phyloP scores from a whole-genome alignment of 345 rosid genomes.

The Salix brachista region DNA sequence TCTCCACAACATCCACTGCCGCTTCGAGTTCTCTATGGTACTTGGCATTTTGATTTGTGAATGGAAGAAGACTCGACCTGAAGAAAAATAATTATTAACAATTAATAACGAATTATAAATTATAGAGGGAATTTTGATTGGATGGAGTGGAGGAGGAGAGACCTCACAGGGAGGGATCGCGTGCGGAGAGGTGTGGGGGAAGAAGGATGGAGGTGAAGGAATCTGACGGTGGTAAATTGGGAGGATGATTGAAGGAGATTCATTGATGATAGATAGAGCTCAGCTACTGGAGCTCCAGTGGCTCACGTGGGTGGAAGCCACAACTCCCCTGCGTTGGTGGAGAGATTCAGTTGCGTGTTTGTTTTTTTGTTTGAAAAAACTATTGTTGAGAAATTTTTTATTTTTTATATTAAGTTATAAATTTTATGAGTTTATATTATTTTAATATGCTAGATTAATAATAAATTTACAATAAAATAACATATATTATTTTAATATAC shows the following conservation, averaged over 20 bases:
- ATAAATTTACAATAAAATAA: too few relatives aligned
- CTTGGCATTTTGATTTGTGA: constrained; percentile 52
- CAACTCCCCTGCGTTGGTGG: too few relatives aligned
- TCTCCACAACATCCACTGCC: constrained; percentile 64
- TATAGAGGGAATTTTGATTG: neutral
- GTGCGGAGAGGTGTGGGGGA: constrained; percentile 21
- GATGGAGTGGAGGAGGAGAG: constrained; percentile 6
- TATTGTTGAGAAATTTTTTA: too few relatives aligned
- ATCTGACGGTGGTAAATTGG: constrained; percentile 38
- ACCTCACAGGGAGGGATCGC: constrained; percentile 43
- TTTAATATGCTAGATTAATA: too few relatives aligned
- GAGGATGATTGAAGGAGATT: constrained; percentile 38
- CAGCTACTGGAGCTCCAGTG: too few relatives aligned
- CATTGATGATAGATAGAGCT: constrained; percentile 24
- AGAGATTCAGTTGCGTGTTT: too few relatives aligned
- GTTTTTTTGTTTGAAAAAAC: too few relatives aligned
- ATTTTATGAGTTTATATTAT: too few relatives aligned
- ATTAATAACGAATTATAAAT: neutral
- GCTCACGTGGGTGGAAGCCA: too few relatives aligned
- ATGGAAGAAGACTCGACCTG: constrained; percentile 58
- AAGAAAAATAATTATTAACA: neutral
- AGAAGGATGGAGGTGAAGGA: constrained; percentile 19
- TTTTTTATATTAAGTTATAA: too few relatives aligned
- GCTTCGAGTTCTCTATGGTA: constrained; percentile 68
- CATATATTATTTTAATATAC: too few relatives aligned